phyloP scores from a whole-genome alignment of 768 basidiomycete genomes.

The Tremella fuciformis region DNA sequence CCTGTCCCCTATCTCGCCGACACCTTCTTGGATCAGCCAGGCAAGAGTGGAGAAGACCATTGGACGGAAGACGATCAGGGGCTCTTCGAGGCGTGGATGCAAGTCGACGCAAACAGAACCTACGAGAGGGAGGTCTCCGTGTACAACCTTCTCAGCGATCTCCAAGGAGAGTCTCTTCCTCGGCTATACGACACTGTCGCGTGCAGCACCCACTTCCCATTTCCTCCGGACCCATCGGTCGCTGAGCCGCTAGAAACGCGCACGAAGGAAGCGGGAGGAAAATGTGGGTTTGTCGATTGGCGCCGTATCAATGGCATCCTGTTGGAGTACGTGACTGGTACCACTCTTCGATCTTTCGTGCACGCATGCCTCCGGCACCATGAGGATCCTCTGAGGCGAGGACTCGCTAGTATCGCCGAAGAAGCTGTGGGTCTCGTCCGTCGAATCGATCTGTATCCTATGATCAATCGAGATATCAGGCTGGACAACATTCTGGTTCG shows the following conservation, averaged over 20 bases:
- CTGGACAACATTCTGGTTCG: conserved; percentile 7
- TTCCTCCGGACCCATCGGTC: too few species aligned
- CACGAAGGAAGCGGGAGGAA: too few species aligned
- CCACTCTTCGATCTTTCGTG: too few species aligned
- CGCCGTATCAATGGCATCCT: too few species aligned
- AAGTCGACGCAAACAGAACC: neutral
- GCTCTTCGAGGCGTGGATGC: neutral
- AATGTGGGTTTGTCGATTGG: too few species aligned
- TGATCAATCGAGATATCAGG: conserved; percentile 3
- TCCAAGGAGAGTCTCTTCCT: conserved; percentile 8
- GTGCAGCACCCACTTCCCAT: neutral
- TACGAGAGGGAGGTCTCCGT: conserved; percentile 3
- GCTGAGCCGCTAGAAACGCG: too few species aligned
- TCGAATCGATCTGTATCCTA: neutral
- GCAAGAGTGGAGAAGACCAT: neutral
- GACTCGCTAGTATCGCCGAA: neutral
- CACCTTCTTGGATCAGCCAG: too few species aligned
- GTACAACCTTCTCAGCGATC: neutral
- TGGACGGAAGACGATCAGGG: neutral
- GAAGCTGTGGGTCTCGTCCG: neutral
- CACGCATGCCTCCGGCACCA: too few species aligned
- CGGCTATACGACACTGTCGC: conserved; percentile 1
- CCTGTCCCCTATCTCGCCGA: too few species aligned
- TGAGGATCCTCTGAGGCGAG: too few species aligned
- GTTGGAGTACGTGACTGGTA: too few species aligned